Base-by-base conservation (phyloP, 73 alveolate genomes). In the Paramecium octaurelia region DNA sequence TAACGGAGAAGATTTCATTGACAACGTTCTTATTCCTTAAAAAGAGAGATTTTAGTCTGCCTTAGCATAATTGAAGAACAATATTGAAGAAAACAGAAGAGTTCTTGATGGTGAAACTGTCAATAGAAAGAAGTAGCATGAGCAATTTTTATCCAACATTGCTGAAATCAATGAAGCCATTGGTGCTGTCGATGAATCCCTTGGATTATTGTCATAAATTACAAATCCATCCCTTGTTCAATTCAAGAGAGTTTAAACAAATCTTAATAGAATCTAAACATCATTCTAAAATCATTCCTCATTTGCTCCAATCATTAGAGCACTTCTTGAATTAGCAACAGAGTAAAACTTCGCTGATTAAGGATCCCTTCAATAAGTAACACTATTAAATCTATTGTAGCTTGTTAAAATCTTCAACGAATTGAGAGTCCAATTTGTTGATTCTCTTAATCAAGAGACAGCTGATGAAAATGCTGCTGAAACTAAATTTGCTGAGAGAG, bases 211-310 rank as follows among this genome's bases (percentile, higher is more conserved):
- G 16, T 23, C 64, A 44, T 42, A 40, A 24, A 80, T 80, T 42
- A 12, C 91, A 21, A 80, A 80, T 46, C 91, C 91, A 80, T 40
- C 91, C n/a, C 42, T 80, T 21, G 91, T 80, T 48, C 10, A 80
- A 80, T 44, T 80, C 75, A 80, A 80, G 58, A 80, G 91, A 80
- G 91, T 80, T n/a, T 48, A 80, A 80, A 80, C 76, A 23, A 80
- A 80, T 23, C 57, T 80, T 8, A 42, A 48, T 31, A 80, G 91
- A 80, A 80, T 80, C 75, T 46, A 80, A 42, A 1, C 76, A 8
- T n/a, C 91, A n/a, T 80, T 80, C 77, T 80, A 80, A 80, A 80
- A 80, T 18, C 91, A 80, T 42, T 80, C 91, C 1, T 29, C 57
- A 20, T 80, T 80, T 80, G 91, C 91, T 2, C 91, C 91, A 20